These are phyloP conservation scores for Choiromyces venosus DNA, from an alignment of 495 filamentous ascomycete genomes.

Conservation along the genomic window DNA sequence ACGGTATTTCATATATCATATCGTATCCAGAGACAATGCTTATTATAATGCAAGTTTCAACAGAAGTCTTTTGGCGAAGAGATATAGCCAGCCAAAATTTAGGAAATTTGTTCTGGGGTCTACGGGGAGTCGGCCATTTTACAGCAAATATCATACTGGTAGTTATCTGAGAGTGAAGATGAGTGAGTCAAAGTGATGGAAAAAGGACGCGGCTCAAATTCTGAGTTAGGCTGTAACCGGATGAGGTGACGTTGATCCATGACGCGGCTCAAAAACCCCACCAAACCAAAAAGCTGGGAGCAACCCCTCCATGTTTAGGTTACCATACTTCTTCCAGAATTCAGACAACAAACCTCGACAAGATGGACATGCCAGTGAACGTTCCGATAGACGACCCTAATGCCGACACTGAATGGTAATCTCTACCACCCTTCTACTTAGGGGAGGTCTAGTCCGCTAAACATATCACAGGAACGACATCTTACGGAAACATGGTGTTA, in stretches of 20 bases:
- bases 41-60: too few species aligned
- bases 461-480: conserved; percentile 80
- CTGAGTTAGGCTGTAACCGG: not conserved
- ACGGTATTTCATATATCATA: too few species aligned
- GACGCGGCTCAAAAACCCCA: conserved; percentile 33
- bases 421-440: not conserved
- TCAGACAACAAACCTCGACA: conserved; percentile 7
- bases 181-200: not conserved
- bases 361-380: conserved; percentile 42
- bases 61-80: too few species aligned
- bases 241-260: conserved; percentile 14
- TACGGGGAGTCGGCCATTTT: too few species aligned
- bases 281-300: not conserved
- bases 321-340: conserved; percentile 22
- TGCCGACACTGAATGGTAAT: conserved; percentile 95
- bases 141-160: not conserved
- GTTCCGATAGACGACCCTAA: conserved; percentile 93
- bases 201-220: not conserved
- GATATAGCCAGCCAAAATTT: too few species aligned
- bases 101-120: too few species aligned
- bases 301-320: conserved; percentile 9
- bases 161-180: too few species aligned
- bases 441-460: not conserved
- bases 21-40: too few species aligned
- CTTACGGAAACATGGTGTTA: conserved; percentile 89